These are phyloP conservation scores for Rhodamnia argentea DNA, from an alignment of 345 rosid species.

Conservation along the genomic window DNA sequence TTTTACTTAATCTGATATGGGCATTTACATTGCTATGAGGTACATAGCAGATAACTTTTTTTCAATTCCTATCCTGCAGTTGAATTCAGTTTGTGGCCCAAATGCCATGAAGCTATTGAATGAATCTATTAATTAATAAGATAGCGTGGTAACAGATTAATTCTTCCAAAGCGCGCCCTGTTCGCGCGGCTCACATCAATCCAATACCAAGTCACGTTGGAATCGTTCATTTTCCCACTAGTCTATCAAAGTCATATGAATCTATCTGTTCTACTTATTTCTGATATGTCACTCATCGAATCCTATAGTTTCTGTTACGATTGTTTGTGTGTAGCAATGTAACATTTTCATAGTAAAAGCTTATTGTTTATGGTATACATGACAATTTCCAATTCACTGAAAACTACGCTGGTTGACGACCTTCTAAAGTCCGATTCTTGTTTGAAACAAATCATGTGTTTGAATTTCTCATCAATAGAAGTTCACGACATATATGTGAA, in stretches of 20 bases:
- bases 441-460: not conserved
- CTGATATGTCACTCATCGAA: not conserved
- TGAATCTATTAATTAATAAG: not conserved
- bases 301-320: too few relatives aligned
- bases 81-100: not conserved
- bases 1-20: not conserved
- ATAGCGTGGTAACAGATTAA: too few relatives aligned
- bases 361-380: too few relatives aligned
- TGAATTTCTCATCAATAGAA: not conserved
- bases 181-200: too few relatives aligned
- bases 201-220: not conserved
- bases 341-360: not conserved
- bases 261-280: not conserved
- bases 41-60: too few relatives aligned
- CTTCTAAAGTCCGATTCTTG: too few relatives aligned
- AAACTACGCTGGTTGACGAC: too few relatives aligned
- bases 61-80: too few relatives aligned
- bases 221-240: not conserved
- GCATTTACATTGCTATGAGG: not conserved
- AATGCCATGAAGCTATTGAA: not conserved
- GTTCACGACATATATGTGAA: not conserved
- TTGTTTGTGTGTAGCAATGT: not conserved
- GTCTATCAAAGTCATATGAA: not conserved
- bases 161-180: too few relatives aligned
- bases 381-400: too few relatives aligned